Evolutionary conservation across 164 flowering plant genomes (phyloP).

Genomic region (Paratinospora sagittata): DNA sequence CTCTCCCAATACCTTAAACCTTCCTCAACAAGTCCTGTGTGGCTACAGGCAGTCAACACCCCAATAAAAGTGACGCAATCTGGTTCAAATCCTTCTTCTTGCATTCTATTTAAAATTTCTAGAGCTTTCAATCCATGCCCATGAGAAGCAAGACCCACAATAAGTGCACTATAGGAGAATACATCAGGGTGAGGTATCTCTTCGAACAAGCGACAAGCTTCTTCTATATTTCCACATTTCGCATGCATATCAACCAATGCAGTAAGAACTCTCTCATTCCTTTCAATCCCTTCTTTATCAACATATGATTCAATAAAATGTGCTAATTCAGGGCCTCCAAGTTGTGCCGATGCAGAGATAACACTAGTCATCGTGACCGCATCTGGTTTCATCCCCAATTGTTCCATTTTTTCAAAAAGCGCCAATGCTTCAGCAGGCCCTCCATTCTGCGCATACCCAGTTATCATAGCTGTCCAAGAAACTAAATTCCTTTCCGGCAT

Average conservation of each 20-base stretch:
- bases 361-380: conserved; percentile 29
- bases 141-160: conserved; percentile 37
- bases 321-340: conserved; percentile 31
- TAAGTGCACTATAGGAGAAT: conserved; percentile 33
- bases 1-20: conserved; percentile 33
- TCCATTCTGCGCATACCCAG: conserved; percentile 35
- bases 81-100: conserved; percentile 21
- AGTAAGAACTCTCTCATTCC: conserved; percentile 30
- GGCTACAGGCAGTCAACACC: conserved; percentile 34
- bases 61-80: conserved; percentile 35
- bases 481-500: conserved; percentile 32
- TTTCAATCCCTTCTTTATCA: conserved; percentile 25
- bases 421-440: conserved; percentile 26
- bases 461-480: conserved; percentile 38
- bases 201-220: conserved; percentile 25
- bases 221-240: conserved; percentile 38
- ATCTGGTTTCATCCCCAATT: conserved; percentile 25
- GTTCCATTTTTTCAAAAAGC: conserved; percentile 21
- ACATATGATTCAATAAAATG: conserved; percentile 24
- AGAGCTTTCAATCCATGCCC: conserved; percentile 31
- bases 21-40: conserved; percentile 34
- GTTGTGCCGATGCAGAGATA: conserved; percentile 28
- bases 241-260: conserved; percentile 37
- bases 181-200: conserved; percentile 30
- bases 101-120: conserved; percentile 24